A percentile compares a stretch with the other conserved stretches of the same genome.
These are phyloP conservation scores for Neopestalotiopsis sp. DNA, from an alignment of 2,329 filamentous ascomycete species.

Conservation along the genomic window DNA sequence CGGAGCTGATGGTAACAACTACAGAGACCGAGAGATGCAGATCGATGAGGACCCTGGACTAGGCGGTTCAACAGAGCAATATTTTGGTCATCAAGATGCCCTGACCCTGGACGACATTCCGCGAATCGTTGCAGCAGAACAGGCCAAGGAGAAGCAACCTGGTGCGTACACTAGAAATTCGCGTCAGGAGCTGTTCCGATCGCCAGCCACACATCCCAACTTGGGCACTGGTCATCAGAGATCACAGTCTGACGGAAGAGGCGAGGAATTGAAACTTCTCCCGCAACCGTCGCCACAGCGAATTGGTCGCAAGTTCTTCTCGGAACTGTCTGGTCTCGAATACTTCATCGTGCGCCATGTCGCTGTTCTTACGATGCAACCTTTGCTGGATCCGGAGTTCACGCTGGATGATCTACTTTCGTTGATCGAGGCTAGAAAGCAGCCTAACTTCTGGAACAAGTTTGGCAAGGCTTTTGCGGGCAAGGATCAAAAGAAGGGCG, in stretches of 20 bases:
- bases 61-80: conserved; percentile 76
- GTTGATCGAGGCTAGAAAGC: conserved; percentile 89
- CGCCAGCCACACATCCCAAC: conserved; percentile 62
- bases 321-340: conserved; percentile 90
- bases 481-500: conserved; percentile 75
- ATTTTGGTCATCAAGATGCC: conserved; percentile 88
- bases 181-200: conserved; percentile 69
- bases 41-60: conserved; percentile 80
- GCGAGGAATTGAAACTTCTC: conserved; percentile 53
- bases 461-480: conserved; percentile 92
- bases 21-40: conserved; percentile 65
- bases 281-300: conserved; percentile 59
- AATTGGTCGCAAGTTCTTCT: conserved; percentile 83
- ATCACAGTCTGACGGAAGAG: conserved; percentile 61
- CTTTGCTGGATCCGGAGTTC: conserved; percentile 87
- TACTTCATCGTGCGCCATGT: conserved; percentile 98
- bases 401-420: conserved; percentile 91
- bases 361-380: conserved; percentile 93
- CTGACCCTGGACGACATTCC: conserved; percentile 96
- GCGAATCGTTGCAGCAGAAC: conserved; percentile 92
- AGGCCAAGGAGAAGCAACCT: conserved; percentile 87
- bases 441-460: conserved; percentile 95
- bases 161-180: conserved; percentile 80
- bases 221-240: conserved; percentile 71
- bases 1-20: conserved; percentile 60